These are phyloP conservation scores for Tolypocladium ovalisporum DNA, from an alignment of 2,329 filamentous ascomycete species.

Conservation along the genomic window DNA sequence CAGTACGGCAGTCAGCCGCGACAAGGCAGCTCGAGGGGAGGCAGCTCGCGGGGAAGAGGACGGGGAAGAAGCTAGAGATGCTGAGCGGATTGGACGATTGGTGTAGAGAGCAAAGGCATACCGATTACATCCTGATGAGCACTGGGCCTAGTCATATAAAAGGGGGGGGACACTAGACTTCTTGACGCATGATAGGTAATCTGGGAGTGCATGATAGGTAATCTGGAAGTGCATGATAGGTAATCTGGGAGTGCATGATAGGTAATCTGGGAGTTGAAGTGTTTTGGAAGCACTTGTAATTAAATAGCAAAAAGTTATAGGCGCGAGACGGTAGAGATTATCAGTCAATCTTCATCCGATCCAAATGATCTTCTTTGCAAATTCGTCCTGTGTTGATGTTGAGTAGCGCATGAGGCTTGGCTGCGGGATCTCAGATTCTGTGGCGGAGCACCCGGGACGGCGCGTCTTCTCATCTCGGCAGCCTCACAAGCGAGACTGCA, in stretches of 20 bases:
- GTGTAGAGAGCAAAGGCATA: not conserved
- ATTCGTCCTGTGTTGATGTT: not conserved
- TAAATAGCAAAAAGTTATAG: not conserved
- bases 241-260: not conserved
- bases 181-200: not conserved
- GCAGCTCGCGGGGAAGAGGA: constrained; percentile 7
- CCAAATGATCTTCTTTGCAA: not conserved
- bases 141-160: not conserved
- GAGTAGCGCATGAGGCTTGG: not conserved
- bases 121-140: not conserved
- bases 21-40: constrained; percentile 30
- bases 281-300: not conserved
- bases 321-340: not conserved
- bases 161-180: not conserved
- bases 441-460: not conserved
- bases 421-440: not conserved
- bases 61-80: not conserved
- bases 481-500: not conserved
- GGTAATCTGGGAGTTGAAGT: not conserved
- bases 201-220: not conserved
- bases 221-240: not conserved
- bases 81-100: not conserved
- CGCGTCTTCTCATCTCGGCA: not conserved
- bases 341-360: not conserved
- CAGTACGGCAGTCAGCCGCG: constrained; percentile 70